These are phyloP conservation scores for Rosa multiflora DNA, from an alignment of 306 rosid species.

Conservation along the genomic window DNA sequence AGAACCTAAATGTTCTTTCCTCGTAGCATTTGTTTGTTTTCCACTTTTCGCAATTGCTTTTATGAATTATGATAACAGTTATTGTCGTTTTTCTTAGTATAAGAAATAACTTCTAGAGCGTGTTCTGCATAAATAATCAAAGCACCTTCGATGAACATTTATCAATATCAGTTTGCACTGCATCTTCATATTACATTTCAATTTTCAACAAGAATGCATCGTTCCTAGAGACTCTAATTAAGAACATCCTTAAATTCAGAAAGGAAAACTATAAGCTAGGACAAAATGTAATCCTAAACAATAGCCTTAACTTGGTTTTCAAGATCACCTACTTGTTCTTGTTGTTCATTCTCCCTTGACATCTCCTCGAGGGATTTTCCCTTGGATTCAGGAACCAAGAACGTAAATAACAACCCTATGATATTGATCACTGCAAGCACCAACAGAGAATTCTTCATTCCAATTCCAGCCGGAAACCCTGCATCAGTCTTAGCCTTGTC, in stretches of 20 bases:
- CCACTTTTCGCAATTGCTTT: no score
- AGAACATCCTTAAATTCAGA: background rate
- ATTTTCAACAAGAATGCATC: background rate
- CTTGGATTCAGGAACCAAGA: constrained; percentile 61
- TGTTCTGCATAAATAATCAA: no score
- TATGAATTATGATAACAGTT: no score
- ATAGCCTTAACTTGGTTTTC: background rate
- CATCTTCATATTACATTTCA: background rate
- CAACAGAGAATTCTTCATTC: constrained; percentile 43
- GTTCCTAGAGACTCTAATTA: background rate
- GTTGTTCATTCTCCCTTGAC: constrained; percentile 46
- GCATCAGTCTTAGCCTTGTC: constrained; percentile 37
- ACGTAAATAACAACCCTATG: constrained; percentile 52
- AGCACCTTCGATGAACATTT: no score
- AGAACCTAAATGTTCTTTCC: no score
- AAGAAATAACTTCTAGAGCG: no score
- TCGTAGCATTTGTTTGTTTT: no score
- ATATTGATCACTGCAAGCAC: constrained; percentile 41
- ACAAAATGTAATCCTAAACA: background rate
- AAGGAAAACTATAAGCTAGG: background rate
- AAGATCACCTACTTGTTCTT: background rate
- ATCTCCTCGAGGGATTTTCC: constrained; percentile 59
- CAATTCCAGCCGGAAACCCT: constrained; percentile 45
- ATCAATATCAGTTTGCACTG: background rate
- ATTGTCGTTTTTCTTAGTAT: no score